Percentiles rank a stretch among this genome's conserved stretches.
These are phyloP conservation scores for Carex sylvatica DNA, from an alignment of 202 grass and related monocot species.

Conservation along the genomic window DNA sequence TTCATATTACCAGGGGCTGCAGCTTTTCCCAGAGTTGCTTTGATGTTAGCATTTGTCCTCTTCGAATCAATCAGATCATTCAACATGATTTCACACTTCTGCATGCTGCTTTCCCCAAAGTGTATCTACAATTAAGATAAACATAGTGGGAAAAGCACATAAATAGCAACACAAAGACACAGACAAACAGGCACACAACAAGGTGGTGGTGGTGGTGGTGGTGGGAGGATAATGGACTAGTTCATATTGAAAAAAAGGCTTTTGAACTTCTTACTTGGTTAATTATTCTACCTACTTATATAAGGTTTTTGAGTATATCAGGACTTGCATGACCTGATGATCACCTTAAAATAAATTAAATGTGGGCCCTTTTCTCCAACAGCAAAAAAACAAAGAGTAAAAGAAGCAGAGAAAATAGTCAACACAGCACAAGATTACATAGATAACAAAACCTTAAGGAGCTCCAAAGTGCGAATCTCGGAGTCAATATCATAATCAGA, in stretches of 20 bases:
- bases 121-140: slow-evolving; percentile 61
- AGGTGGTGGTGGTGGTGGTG: background rate
- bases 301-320: background rate
- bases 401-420: background rate
- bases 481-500: slow-evolving; percentile 98
- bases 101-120: slow-evolving; percentile 98
- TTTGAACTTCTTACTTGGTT: background rate
- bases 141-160: slow-evolving; percentile 14
- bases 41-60: slow-evolving; percentile 97
- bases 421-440: slow-evolving; percentile 12
- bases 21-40: slow-evolving; percentile 70
- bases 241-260: background rate
- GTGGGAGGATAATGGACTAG: background rate
- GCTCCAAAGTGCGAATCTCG: slow-evolving; percentile 93
- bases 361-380: background rate
- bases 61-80: slow-evolving; percentile 99
- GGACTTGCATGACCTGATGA: background rate
- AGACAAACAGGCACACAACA: background rate
- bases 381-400: background rate
- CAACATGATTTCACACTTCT: slow-evolving; percentile 99
- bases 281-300: background rate
- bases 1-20: slow-evolving; percentile 56
- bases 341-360: slow-evolving; percentile 1
- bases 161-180: background rate
- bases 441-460: slow-evolving; percentile 72